Percentiles rank a stretch among this genome's conserved stretches.
phyloP scores from a whole-genome alignment of 176 grass and related monocot species.

The Hordeum marinum region DNA sequence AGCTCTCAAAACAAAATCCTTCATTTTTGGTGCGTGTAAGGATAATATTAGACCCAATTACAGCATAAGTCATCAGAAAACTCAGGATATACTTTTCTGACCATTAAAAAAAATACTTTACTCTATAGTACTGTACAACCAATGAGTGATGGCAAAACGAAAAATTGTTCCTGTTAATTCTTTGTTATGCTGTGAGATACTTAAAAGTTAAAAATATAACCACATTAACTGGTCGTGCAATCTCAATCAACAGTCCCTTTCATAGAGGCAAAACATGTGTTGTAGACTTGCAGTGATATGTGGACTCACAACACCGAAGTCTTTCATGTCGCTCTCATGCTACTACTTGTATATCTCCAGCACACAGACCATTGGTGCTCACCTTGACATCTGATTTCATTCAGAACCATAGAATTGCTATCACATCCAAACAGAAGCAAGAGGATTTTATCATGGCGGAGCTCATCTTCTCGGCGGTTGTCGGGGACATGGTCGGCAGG shows the following conservation, averaged over 20 bases:
- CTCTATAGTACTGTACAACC: no score
- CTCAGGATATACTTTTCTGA: neutral
- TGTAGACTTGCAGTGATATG: neutral
- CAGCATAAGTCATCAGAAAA: neutral
- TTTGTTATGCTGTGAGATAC: neutral
- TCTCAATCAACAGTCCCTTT: neutral
- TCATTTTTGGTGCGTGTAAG: neutral
- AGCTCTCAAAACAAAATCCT: neutral
- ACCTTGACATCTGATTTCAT: neutral
- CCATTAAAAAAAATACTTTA: no score
- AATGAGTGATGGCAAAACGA: no score
- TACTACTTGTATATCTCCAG: neutral
- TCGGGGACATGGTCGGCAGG: conserved; percentile 7
- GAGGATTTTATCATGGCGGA: neutral
- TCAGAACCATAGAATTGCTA: neutral
- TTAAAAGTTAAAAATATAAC: neutral
- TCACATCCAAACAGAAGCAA: neutral
- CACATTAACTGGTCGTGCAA: neutral
- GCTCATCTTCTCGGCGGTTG: neutral
- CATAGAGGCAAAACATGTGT: neutral
- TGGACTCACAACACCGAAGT: neutral
- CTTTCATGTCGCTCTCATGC: neutral
- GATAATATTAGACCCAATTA: neutral
- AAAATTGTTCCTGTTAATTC: neutral
- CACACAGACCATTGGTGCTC: neutral